Evolutionary conservation across 208 protist genomes (phyloP).

Genomic region (Wallacemonas sp.): DNA sequence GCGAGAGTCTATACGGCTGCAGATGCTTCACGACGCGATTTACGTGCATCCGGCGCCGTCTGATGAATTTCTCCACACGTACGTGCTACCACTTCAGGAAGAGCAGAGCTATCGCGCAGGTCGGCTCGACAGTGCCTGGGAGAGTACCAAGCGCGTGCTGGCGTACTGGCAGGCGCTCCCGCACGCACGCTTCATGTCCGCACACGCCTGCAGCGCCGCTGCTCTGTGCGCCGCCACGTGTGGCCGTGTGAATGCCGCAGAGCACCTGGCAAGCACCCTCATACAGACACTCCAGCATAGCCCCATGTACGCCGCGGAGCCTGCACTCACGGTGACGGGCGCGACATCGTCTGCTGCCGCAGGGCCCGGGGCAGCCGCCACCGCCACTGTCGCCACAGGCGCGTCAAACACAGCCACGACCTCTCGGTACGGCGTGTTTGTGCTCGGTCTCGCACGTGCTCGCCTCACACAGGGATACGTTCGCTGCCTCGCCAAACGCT

Average conservation of each 20-base stretch:
- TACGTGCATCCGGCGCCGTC: not conserved
- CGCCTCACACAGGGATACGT: constrained; percentile 14
- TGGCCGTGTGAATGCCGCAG: not conserved
- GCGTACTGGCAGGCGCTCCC: not conserved
- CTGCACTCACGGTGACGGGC: not conserved
- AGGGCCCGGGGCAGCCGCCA: not conserved
- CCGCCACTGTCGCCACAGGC: not conserved
- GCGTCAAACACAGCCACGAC: not conserved
- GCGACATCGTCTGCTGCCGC: not conserved
- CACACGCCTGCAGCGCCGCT: not conserved
- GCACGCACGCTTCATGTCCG: constrained; percentile 1
- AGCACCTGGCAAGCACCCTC: not conserved
- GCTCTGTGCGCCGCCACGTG: constrained; percentile 5
- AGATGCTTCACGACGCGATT: not conserved
- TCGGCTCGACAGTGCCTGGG: not conserved
- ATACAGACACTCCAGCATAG: not conserved
- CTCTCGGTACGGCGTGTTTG: not conserved
- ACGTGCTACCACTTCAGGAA: not conserved
- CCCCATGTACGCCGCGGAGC: not conserved
- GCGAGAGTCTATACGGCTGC: constrained; percentile 17
- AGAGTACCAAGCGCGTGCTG: not conserved
- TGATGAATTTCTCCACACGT: not conserved
- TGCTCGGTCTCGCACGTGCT: not conserved
- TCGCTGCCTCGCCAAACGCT: constrained; percentile 12
- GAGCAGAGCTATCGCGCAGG: constrained; percentile 2